Conservation (phyloP, 2,329 filamentous ascomycete genomes). For the Fusarium foetens region DNA sequence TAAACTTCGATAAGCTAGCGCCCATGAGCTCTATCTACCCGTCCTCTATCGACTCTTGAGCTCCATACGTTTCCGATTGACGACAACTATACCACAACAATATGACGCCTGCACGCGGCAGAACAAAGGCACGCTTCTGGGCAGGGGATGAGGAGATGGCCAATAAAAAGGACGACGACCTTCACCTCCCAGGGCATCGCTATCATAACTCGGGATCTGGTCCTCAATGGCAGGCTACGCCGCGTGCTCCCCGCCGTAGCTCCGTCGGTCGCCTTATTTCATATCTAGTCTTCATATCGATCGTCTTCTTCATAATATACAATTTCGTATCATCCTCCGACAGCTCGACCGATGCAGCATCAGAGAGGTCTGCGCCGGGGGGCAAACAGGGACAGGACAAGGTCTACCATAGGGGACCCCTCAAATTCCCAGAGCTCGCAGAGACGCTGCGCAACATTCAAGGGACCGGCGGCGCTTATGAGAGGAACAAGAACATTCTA, state of each 20-base stretch:
- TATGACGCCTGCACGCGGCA: constrained; percentile 52
- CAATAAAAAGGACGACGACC: constrained; percentile 69
- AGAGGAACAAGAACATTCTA: constrained; percentile 75
- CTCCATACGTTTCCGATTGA: not conserved
- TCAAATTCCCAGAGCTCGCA: constrained; percentile 75
- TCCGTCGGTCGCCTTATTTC: constrained; percentile 63
- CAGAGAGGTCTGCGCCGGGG: constrained; percentile 7
- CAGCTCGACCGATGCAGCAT: constrained; percentile 9
- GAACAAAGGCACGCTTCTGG: constrained; percentile 54
- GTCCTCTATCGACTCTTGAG: constrained; percentile 4
- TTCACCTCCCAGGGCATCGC: constrained; percentile 43
- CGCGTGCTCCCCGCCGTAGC: constrained; percentile 61
- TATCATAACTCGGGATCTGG: constrained; percentile 44
- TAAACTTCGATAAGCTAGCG: constrained; percentile 18
- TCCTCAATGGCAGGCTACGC: constrained; percentile 53
- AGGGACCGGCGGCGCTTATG: constrained; percentile 61
- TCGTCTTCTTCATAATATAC: constrained; percentile 63
- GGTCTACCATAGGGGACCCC: constrained; percentile 71
- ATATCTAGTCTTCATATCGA: constrained; percentile 63
- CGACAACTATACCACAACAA: constrained; percentile 35
- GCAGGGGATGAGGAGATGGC: constrained; percentile 65
- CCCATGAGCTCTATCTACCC: constrained; percentile 26
- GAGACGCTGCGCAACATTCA: constrained; percentile 69
- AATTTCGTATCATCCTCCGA: constrained; percentile 48
- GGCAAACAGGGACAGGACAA: constrained; percentile 44